Conservation (phyloP, 768 basidiomycete species). For the Macrolepiota fuliginosa region DNA sequence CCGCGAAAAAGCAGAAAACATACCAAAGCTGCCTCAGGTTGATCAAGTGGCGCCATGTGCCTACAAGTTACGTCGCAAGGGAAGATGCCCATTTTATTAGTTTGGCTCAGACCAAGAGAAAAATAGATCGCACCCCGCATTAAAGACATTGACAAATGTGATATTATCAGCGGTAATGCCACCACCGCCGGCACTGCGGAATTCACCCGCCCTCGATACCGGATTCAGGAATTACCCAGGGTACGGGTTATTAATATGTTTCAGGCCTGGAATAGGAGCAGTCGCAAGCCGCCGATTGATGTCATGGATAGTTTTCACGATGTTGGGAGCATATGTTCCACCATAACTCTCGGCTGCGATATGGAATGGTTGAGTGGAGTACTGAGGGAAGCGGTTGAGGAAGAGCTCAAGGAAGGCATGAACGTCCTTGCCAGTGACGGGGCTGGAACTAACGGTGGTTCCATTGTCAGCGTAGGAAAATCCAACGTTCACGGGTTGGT, state of each 20-base stretch:
- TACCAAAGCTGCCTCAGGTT: conserved; percentile 83
- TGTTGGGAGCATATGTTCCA: conserved; percentile 82
- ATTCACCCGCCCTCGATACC: conserved; percentile 72
- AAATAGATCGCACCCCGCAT: conserved; percentile 67
- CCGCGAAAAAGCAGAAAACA: conserved; percentile 20
- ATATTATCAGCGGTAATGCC: conserved; percentile 73
- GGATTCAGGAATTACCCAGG: conserved; percentile 60
- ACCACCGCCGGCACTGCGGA: conserved; percentile 68
- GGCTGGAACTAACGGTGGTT: conserved; percentile 73
- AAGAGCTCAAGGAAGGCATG: too few species aligned
- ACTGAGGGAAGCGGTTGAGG: too few species aligned
- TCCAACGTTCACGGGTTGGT: conserved; percentile 87
- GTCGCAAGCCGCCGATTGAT: conserved; percentile 62
- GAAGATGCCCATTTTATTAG: background rate
- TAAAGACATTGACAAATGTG: conserved; percentile 74
- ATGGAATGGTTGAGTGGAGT: too few species aligned
- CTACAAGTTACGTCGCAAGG: conserved; percentile 33
- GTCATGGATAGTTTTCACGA: conserved; percentile 78
- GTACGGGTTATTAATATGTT: conserved; percentile 63
- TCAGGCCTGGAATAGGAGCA: conserved; percentile 43
- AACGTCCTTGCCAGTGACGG: conserved; percentile 88
- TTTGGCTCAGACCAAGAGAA: too few species aligned
- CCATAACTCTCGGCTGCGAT: conserved; percentile 82
- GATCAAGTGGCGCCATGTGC: conserved; percentile 90
- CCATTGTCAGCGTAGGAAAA: too few species aligned